These are phyloP conservation scores for Astragalus membranaceus DNA, from an alignment of 306 rosid species.

Conservation along the genomic window DNA sequence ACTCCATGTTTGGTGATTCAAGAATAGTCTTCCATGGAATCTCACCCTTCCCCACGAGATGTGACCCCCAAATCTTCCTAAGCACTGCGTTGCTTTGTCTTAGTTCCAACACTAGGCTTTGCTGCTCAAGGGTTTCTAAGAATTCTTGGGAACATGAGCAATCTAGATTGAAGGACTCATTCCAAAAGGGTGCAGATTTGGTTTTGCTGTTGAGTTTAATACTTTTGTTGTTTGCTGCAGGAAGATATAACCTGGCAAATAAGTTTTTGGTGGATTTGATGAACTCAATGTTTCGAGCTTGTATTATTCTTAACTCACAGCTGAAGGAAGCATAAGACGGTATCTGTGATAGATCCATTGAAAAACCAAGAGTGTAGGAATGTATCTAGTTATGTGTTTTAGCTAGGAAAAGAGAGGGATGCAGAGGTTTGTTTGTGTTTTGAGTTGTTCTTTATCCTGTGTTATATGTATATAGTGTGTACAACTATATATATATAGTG, in stretches of 20 bases:
- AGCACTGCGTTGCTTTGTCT: constrained; percentile 43
- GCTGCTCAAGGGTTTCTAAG: constrained; percentile 40
- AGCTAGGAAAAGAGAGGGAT: neutral
- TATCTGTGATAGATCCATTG: constrained; percentile 30
- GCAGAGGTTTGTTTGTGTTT: constrained; percentile 13
- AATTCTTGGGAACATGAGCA: constrained; percentile 50
- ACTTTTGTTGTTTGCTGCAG: constrained; percentile 36
- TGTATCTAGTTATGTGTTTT: neutral
- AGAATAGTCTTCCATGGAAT: constrained; percentile 58
- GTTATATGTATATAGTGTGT: neutral
- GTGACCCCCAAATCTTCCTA: constrained; percentile 46
- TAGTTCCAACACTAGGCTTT: constrained; percentile 60
- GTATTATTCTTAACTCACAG: constrained; percentile 48
- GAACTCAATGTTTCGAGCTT: constrained; percentile 31
- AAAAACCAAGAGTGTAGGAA: neutral
- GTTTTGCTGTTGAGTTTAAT: constrained; percentile 44
- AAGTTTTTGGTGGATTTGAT: constrained; percentile 28
- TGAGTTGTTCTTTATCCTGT: neutral
- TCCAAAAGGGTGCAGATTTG: constrained; percentile 44
- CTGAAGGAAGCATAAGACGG: constrained; percentile 32
- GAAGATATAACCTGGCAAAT: constrained; percentile 52
- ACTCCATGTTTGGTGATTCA: constrained; percentile 56
- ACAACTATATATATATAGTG: neutral
- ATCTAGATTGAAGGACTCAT: constrained; percentile 61
- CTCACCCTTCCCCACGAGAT: constrained; percentile 54